These are phyloP conservation scores for Aspergillus panamensis DNA, from an alignment of 495 filamentous ascomycete genomes.

Conservation along the genomic window DNA sequence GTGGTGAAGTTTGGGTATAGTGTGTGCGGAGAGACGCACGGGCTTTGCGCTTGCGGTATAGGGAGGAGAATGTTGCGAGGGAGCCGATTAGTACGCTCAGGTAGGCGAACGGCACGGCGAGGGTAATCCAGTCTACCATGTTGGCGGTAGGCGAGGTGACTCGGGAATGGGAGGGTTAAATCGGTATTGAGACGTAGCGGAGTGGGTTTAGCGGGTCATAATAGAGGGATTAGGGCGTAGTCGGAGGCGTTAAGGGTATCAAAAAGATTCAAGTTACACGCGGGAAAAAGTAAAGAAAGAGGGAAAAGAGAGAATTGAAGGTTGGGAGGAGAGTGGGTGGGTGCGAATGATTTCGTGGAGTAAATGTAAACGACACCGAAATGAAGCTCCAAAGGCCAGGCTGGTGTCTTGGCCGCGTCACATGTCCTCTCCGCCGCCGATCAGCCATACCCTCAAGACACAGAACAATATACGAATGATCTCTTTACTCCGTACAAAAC, in stretches of 20 bases:
- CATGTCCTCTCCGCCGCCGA: constrained; percentile 13
- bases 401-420: constrained; percentile 30
- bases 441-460: not conserved
- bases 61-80: constrained; percentile 81
- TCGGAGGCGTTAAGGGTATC: not conserved
- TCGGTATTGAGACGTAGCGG: not conserved
- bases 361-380: not conserved
- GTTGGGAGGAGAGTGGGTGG: constrained; percentile 1
- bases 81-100: constrained; percentile 81
- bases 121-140: constrained; percentile 75
- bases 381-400: constrained; percentile 27
- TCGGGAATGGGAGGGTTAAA: not conserved
- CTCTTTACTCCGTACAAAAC: not conserved
- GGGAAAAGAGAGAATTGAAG: not conserved
- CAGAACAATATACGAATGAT: not conserved
- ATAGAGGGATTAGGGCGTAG: not conserved
- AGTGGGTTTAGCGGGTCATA: constrained; percentile 10
- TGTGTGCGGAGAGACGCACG: constrained; percentile 48
- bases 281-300: not conserved
- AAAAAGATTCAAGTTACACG: not conserved
- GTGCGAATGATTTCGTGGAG: not conserved
- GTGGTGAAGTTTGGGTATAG: not conserved
- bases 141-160: not conserved
- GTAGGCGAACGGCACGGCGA: constrained; percentile 81
- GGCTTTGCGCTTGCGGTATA: constrained; percentile 92